phyloP scores from a whole-genome alignment of 345 rosid genomes.

The Camelina laxa region DNA sequence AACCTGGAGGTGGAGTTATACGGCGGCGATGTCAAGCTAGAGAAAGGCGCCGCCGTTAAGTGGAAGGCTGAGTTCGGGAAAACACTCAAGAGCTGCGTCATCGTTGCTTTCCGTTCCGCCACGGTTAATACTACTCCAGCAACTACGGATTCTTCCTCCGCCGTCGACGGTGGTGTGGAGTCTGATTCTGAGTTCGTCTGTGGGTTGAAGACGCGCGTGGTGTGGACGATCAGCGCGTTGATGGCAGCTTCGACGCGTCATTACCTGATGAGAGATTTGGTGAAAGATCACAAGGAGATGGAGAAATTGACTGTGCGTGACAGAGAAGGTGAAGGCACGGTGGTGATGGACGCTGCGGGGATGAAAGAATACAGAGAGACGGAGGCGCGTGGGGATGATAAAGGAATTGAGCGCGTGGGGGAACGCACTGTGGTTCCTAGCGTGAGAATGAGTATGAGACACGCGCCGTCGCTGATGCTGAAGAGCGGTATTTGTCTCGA shows the following conservation, averaged over 20 bases:
- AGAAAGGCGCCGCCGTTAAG: conserved; percentile 46
- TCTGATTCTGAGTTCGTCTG: conserved; percentile 42
- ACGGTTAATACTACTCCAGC: conserved; percentile 31
- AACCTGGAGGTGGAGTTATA: conserved; percentile 40
- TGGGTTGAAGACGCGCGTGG: conserved; percentile 46
- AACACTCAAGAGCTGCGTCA: conserved; percentile 43
- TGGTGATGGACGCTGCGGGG: conserved; percentile 45
- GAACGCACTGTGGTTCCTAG: conserved; percentile 46
- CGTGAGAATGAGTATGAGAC: conserved; percentile 49
- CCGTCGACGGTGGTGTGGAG: conserved; percentile 32
- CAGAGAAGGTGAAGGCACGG: conserved; percentile 42
- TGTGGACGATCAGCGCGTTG: conserved; percentile 48
- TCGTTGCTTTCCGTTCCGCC: conserved; percentile 45
- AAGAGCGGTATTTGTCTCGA: conserved; percentile 47
- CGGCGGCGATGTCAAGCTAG: conserved; percentile 43
- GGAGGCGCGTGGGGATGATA: conserved; percentile 33
- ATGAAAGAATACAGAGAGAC: conserved; percentile 41
- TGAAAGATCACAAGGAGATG: conserved; percentile 46
- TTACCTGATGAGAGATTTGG: conserved; percentile 40
- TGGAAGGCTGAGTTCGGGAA: conserved; percentile 46
- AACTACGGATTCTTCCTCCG: conserved; percentile 14
- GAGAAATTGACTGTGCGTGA: conserved; percentile 32
- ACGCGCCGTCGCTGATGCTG: conserved; percentile 43
- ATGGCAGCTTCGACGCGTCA: conserved; percentile 48
- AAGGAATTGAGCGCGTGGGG: conserved; percentile 35